Conservation (phyloP, 305 asterid species). For the Lippia alba region DNA sequence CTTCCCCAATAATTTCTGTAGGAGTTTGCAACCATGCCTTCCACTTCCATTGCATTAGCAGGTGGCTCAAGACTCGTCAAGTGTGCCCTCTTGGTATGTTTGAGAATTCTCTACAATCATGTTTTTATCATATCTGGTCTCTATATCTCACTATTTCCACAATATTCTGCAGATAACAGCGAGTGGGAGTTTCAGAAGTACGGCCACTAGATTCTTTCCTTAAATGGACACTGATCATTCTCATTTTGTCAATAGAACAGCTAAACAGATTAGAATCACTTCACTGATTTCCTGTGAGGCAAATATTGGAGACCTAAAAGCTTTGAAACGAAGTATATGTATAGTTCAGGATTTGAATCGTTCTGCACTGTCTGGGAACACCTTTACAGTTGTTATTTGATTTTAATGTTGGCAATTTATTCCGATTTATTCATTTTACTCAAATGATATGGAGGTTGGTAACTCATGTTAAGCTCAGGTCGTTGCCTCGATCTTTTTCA, state of each 20-base stretch:
- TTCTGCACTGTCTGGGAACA: not conserved
- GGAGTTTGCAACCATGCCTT: slow-evolving; percentile 42
- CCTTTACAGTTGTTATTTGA: slow-evolving; percentile 5
- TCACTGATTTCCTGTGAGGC: slow-evolving; percentile 5
- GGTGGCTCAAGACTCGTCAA: slow-evolving; percentile 99
- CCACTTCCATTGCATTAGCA: slow-evolving; percentile 95
- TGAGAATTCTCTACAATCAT: not conserved
- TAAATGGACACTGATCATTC: not conserved
- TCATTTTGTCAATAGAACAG: slow-evolving; percentile 18
- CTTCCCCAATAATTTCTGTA: slow-evolving; percentile 3
- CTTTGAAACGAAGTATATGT: slow-evolving; percentile 9
- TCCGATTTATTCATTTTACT: not conserved
- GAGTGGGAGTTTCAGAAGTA: slow-evolving; percentile 98
- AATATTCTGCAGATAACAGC: slow-evolving; percentile 67
- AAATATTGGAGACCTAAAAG: slow-evolving; percentile 20
- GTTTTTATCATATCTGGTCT: not conserved
- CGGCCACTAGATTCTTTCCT: slow-evolving; percentile 61
- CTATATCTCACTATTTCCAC: not conserved
- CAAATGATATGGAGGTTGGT: too few relatives aligned
- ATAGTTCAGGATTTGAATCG: slow-evolving; percentile 27
- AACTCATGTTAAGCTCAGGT: too few relatives aligned
- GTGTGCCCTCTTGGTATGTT: slow-evolving; percentile 86
- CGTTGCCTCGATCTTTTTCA: too few relatives aligned
- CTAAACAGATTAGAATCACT: not conserved
- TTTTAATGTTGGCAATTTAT: not conserved